phyloP scores from a whole-genome alignment of 2,329 filamentous ascomycete species.

The Thelonectria olida region DNA sequence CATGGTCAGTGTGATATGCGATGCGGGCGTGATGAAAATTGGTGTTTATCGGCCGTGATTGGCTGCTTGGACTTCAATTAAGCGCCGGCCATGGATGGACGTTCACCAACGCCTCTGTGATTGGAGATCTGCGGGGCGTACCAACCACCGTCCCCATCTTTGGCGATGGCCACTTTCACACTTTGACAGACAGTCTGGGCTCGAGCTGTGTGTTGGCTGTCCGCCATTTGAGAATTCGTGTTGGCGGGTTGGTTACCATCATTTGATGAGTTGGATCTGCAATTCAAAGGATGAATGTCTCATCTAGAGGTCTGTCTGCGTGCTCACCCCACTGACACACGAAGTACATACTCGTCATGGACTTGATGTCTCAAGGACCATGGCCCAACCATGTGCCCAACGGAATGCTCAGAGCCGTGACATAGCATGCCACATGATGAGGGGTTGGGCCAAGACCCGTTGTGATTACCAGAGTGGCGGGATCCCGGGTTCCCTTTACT shows the following conservation, averaged over 20 bases:
- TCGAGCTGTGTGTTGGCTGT: background rate
- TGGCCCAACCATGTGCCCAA: background rate
- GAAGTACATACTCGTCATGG: background rate
- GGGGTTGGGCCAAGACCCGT: background rate
- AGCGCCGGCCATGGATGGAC: slow-evolving; percentile 45
- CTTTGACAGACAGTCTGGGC: background rate
- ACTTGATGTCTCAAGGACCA: background rate
- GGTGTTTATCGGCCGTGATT: slow-evolving; percentile 48
- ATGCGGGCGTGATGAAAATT: slow-evolving; percentile 29
- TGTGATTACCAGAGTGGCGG: slow-evolving; percentile 10
- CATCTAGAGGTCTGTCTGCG: background rate
- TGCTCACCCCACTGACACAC: background rate
- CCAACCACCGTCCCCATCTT: slow-evolving; percentile 18
- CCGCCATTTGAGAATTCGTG: background rate
- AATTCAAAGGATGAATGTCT: background rate
- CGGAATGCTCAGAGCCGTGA: background rate
- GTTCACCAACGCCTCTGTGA: slow-evolving; percentile 26
- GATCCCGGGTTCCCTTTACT: background rate
- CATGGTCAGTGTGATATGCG: slow-evolving; percentile 43
- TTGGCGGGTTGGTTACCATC: background rate
- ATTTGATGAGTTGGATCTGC: background rate
- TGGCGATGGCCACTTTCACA: background rate
- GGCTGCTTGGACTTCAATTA: slow-evolving; percentile 49
- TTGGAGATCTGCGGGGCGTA: too few species aligned
- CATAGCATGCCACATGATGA: background rate